Conservation (phyloP, 768 basidiomycete genomes). For the Artomyces pyxidatus region DNA sequence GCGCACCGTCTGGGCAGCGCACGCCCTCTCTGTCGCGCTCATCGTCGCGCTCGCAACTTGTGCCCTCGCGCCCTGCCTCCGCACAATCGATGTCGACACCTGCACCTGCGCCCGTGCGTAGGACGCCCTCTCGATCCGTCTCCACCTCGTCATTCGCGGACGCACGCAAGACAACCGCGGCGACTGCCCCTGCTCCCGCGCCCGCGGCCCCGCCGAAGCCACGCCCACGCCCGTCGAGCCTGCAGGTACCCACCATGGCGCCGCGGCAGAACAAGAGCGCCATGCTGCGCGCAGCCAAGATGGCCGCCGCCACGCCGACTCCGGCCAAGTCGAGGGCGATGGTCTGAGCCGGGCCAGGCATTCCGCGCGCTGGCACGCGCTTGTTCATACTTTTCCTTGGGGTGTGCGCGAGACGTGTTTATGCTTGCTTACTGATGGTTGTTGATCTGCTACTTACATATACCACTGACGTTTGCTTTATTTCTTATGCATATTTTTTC, state of each 20-base stretch:
- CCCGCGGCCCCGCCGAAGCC: conserved; percentile 21
- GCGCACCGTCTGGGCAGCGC: background rate
- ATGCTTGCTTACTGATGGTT: no score
- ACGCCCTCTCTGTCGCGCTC: conserved; percentile 7
- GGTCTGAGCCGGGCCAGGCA: no score
- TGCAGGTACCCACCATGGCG: conserved; percentile 49
- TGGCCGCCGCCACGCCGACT: conserved; percentile 28
- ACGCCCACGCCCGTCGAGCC: conserved; percentile 49
- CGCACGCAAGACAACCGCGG: conserved; percentile 22
- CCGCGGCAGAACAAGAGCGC: conserved; percentile 75
- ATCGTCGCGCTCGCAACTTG: background rate
- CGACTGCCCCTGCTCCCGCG: conserved; percentile 18
- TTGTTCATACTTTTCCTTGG: no score
- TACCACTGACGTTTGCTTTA: no score
- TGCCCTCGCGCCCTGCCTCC: background rate
- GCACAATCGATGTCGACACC: background rate
- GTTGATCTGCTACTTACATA: no score
- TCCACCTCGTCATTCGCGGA: conserved; percentile 64
- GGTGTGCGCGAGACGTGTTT: no score
- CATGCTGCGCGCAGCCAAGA: conserved; percentile 59
- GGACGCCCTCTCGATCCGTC: background rate
- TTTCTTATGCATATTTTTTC: no score
- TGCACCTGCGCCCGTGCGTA: conserved; percentile 7
- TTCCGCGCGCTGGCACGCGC: no score
- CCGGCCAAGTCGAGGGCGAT: background rate